Conservation (phyloP, 2,329 filamentous ascomycete genomes). For the Aureobasidium pullulans region DNA sequence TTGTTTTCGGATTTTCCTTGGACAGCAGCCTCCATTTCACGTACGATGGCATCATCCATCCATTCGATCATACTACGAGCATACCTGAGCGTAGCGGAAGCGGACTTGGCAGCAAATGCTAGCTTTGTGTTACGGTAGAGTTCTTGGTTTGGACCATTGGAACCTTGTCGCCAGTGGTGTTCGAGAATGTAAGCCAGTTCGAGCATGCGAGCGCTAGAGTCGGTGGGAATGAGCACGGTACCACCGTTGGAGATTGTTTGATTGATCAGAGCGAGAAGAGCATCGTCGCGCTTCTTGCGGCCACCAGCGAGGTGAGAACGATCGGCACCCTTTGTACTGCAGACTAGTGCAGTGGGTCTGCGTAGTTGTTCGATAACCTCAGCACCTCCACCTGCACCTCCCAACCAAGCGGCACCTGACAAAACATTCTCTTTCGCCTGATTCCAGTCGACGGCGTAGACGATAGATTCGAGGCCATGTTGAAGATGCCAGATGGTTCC, state of each 20-base stretch:
- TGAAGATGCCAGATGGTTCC: slow-evolving; percentile 99
- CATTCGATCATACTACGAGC: slow-evolving; percentile 95
- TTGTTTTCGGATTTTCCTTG: slow-evolving; percentile 27
- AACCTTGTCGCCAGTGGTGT: slow-evolving; percentile 68
- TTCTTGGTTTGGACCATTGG: slow-evolving; percentile 28
- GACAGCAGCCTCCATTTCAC: slow-evolving; percentile 53
- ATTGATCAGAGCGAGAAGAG: slow-evolving; percentile 71
- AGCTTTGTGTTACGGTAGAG: slow-evolving; percentile 50
- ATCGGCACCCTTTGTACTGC: slow-evolving; percentile 76
- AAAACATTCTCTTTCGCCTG: slow-evolving; percentile 94
- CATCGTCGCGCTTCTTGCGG: slow-evolving; percentile 74
- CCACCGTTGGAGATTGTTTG: slow-evolving; percentile 76
- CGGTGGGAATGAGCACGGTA: slow-evolving; percentile 85
- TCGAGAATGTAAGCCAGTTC: slow-evolving; percentile 90
- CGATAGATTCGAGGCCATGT: slow-evolving; percentile 90
- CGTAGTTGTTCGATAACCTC: slow-evolving; percentile 91
- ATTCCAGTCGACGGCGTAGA: slow-evolving; percentile 98
- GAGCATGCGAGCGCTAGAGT: slow-evolving; percentile 89
- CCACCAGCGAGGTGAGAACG: slow-evolving; percentile 51
- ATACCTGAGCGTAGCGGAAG: slow-evolving; percentile 81
- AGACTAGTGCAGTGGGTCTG: slow-evolving; percentile 88
- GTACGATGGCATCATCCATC: slow-evolving; percentile 95
- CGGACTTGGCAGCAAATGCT: slow-evolving; percentile 79
- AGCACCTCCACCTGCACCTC: slow-evolving; percentile 71
- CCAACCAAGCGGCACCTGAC: slow-evolving; percentile 87